A percentile compares a stretch with the other conserved stretches of the same genome.
These are phyloP conservation scores for Cutaneotrichosporon spelunceum DNA, from an alignment of 1,284 basidiomycete genomes.

Conservation along the genomic window DNA sequence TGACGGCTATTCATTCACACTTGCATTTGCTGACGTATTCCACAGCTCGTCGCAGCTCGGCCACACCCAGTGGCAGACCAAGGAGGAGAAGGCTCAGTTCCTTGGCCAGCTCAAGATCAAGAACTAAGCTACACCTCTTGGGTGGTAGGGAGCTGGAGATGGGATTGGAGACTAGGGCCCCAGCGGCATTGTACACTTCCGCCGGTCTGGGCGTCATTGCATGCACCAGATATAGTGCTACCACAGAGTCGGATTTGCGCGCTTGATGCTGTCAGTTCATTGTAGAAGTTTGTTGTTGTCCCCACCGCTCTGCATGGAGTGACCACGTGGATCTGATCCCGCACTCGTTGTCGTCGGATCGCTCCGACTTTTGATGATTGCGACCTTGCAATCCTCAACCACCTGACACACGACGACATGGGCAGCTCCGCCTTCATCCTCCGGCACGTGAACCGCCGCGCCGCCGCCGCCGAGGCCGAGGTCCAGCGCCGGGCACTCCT, in stretches of 20 bases:
- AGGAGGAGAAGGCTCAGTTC: constrained; percentile 93
- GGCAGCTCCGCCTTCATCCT: constrained; percentile 37
- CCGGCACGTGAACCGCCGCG: constrained; percentile 46
- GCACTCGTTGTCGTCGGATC: background rate
- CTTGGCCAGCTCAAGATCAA: constrained; percentile 63
- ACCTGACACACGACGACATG: constrained; percentile 23
- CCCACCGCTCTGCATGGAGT: background rate
- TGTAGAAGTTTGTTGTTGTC: background rate
- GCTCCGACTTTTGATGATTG: constrained; percentile 7
- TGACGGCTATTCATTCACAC: constrained; percentile 61
- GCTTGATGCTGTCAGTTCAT: constrained; percentile 1
- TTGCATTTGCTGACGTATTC: constrained; percentile 4
- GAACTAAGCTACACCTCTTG: constrained; percentile 24
- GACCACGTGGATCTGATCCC: constrained; percentile 1
- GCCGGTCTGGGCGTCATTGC: constrained; percentile 5
- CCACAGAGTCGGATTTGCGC: background rate
- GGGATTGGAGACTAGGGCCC: constrained; percentile 1
- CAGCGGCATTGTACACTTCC: constrained; percentile 7
- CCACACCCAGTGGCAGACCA: constrained; percentile 70
- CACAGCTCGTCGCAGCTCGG: constrained; percentile 58
- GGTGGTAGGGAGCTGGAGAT: background rate
- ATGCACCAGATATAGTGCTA: constrained; percentile 1
- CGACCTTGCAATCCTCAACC: background rate
- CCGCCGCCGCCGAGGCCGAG: constrained; percentile 62
- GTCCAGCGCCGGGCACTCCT: constrained; percentile 80